A percentile compares a stretch with the other conserved stretches of the same genome.
These are phyloP conservation scores for Quercus berberidifolia DNA, from an alignment of 306 rosid species.

Conservation along the genomic window DNA sequence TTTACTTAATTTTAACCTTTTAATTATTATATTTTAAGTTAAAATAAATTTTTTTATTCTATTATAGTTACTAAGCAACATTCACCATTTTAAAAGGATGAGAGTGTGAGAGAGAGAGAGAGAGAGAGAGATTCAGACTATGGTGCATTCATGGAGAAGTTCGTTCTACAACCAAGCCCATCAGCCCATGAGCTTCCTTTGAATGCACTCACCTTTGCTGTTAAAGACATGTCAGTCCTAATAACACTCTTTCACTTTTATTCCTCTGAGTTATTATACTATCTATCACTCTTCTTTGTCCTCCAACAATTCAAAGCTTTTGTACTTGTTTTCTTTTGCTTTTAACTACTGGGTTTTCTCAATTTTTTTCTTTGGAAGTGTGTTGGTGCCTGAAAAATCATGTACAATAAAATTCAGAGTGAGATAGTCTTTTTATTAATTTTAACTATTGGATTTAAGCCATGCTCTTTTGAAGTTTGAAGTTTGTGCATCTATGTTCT, in stretches of 20 bases:
- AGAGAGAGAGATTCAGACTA: conserved; percentile 2
- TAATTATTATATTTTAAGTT: too few species aligned
- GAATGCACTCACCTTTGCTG: conserved; percentile 74
- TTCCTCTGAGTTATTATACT: not conserved
- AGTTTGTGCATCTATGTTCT: not conserved
- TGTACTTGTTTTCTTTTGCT: not conserved
- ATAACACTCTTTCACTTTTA: not conserved
- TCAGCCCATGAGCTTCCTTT: conserved; percentile 51
- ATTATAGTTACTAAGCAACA: too few species aligned
- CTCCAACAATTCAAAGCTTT: not conserved
- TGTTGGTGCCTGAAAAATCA: not conserved
- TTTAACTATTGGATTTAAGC: not conserved
- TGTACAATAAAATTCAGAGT: not conserved
- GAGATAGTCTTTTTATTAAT: not conserved
- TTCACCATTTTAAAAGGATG: too few species aligned
- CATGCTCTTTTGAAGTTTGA: not conserved
- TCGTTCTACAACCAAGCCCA: conserved; percentile 49
- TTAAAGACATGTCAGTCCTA: conserved; percentile 73
- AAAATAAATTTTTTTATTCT: too few species aligned
- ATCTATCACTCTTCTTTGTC: not conserved
- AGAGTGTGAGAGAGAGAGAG: too few species aligned
- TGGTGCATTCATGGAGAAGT: conserved; percentile 77
- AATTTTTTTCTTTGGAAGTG: not conserved
- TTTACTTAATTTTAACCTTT: too few species aligned
- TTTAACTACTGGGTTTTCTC: not conserved